Evolutionary conservation across 31 red algal genomes (phyloP).

Genomic region (Endocladia muricata): DNA sequence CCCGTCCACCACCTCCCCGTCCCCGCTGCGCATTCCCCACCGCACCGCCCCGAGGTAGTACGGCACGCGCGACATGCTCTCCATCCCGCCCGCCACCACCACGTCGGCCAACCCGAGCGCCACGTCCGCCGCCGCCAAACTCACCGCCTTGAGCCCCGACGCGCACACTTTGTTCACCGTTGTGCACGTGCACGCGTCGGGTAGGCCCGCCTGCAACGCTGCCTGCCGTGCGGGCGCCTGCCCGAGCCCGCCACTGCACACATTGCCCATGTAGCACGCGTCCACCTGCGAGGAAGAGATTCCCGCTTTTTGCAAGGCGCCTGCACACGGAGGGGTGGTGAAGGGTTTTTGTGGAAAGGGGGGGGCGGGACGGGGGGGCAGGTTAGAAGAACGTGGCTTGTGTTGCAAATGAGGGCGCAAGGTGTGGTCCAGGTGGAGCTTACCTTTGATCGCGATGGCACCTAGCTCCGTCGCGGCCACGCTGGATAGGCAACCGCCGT

Average conservation of each 20-base stretch:
- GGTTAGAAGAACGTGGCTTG: too few relatives aligned
- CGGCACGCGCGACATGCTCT: conserved; percentile 79
- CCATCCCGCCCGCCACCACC: conserved; percentile 80
- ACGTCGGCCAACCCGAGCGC: conserved; percentile 42
- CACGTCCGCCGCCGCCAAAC: conserved; percentile 57
- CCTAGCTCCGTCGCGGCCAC: conserved; percentile 82
- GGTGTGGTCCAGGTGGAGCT: too few relatives aligned
- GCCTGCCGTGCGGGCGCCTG: conserved; percentile 84
- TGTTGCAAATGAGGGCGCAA: too few relatives aligned
- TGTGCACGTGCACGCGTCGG: conserved; percentile 59
- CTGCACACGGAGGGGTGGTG: background rate
- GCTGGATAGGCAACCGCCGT: conserved; percentile 77
- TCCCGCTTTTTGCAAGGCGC: conserved; percentile 53
- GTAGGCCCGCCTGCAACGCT: conserved; percentile 53
- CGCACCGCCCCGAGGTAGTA: conserved; percentile 56
- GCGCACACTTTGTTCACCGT: conserved; percentile 94
- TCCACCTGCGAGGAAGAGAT: conserved; percentile 41
- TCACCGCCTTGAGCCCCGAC: conserved; percentile 71
- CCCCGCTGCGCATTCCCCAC: conserved; percentile 36
- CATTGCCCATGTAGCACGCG: conserved; percentile 82
- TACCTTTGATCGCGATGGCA: conserved; percentile 84
- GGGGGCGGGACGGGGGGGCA: too few relatives aligned
- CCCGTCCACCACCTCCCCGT: conserved; percentile 51
- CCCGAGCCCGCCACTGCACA: conserved; percentile 55
- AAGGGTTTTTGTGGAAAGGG: background rate